Evolutionary conservation across 2,329 filamentous ascomycete species (phyloP).

Genomic region (Cercospora brassicicola): DNA sequence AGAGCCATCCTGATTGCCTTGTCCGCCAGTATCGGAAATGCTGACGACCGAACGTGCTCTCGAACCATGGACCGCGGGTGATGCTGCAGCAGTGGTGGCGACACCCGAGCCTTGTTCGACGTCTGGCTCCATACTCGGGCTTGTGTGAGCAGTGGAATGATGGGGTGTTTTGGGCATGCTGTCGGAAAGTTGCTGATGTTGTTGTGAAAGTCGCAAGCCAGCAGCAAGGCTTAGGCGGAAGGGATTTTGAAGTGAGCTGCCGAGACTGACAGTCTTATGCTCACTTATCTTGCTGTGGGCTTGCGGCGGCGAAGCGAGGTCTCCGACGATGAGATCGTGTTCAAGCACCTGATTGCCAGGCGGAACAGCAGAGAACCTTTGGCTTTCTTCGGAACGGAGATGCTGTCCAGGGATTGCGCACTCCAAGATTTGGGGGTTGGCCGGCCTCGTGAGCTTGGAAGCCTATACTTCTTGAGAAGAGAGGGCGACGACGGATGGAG

Average conservation of each 20-base stretch:
- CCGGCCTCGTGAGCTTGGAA: not conserved
- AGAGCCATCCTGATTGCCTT: not conserved
- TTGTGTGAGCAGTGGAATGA: not conserved
- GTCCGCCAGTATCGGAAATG: not conserved
- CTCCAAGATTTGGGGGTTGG: not conserved
- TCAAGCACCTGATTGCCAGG: not conserved
- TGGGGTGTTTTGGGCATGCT: not conserved
- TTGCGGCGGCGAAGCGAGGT: not conserved
- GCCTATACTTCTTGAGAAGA: not conserved
- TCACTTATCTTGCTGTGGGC: not conserved
- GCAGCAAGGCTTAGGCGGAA: not conserved
- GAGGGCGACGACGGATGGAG: too few relatives aligned
- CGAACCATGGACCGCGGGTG: not conserved
- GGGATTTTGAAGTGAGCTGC: not conserved
- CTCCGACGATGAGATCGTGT: not conserved
- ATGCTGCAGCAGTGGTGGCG: not conserved
- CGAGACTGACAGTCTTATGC: not conserved
- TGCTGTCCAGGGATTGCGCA: not conserved
- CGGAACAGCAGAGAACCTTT: not conserved
- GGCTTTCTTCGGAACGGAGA: not conserved
- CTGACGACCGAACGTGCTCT: not conserved
- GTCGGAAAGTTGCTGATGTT: not conserved
- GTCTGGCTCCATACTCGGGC: not conserved
- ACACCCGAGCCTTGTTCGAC: not conserved
- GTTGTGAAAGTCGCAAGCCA: not conserved